Evolutionary conservation across 768 basidiomycete genomes (phyloP).

Genomic region (Paxillus involutus): DNA sequence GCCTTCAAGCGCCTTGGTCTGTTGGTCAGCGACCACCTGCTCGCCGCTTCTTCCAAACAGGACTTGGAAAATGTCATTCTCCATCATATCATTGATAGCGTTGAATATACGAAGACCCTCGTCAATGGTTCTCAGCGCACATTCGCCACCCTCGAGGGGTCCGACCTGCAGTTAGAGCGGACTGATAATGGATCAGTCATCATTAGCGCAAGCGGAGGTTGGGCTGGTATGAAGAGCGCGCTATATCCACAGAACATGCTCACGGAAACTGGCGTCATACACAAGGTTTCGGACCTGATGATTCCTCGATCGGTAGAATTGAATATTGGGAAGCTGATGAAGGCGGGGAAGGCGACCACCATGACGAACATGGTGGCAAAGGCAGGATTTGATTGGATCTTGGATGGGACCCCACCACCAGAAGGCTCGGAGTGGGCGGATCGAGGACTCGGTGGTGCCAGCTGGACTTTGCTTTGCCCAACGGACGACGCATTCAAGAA

Average conservation of each 20-base stretch:
- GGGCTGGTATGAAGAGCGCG: conserved; percentile 66
- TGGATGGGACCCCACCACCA: conserved; percentile 82
- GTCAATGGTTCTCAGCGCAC: conserved; percentile 67
- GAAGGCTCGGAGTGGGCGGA: conserved; percentile 67
- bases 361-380: conserved; percentile 84
- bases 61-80: conserved; percentile 83
- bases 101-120: conserved; percentile 69
- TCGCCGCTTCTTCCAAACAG: conserved; percentile 71
- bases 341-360: conserved; percentile 84
- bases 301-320: conserved; percentile 87
- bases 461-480: conserved; percentile 92
- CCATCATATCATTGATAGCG: conserved; percentile 80
- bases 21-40: conserved; percentile 84
- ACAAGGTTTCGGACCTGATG: conserved; percentile 81
- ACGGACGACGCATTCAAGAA: conserved; percentile 90
- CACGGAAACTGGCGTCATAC: conserved; percentile 88
- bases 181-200: conserved; percentile 48
- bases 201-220: conserved; percentile 72
- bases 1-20: conserved; percentile 85
- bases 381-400: conserved; percentile 87
- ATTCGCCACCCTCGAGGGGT: conserved; percentile 83
- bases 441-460: conserved; percentile 42
- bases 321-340: conserved; percentile 86
- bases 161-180: conserved; percentile 71
- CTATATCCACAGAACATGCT: conserved; percentile 65